Percentiles rank a stretch among this genome's conserved stretches.
Evolutionary conservation across 129 eudicot species (phyloP).

Genomic region (Flaveria ramosissima): DNA sequence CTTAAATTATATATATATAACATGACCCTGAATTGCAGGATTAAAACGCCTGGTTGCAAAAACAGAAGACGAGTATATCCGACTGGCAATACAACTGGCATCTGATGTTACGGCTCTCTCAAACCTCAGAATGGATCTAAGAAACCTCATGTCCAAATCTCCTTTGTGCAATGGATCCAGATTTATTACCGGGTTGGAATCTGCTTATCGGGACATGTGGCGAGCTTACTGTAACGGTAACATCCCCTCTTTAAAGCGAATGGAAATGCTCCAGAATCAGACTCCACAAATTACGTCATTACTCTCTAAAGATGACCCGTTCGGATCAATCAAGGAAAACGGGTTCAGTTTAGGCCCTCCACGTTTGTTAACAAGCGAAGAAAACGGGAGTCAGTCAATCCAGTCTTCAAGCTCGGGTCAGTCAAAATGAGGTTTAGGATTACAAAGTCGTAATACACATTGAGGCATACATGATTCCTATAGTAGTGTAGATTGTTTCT

Average conservation of each 20-base stretch:
- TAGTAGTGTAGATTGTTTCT: conserved; percentile 18
- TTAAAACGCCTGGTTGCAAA: conserved; percentile 70
- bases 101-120: conserved; percentile 70
- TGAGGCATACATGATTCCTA: conserved; percentile 22
- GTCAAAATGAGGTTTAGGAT: conserved; percentile 30
- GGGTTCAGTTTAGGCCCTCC: conserved; percentile 46
- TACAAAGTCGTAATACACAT: conserved; percentile 10
- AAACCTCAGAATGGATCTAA: conserved; percentile 66
- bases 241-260: conserved; percentile 66
- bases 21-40: conserved; percentile 47
- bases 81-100: conserved; percentile 71
- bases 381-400: conserved; percentile 42
- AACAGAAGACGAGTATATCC: conserved; percentile 85
- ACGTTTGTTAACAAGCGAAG: conserved; percentile 40
- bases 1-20: not conserved
- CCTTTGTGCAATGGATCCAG: conserved; percentile 81
- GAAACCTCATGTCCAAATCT: conserved; percentile 82
- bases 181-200: conserved; percentile 65
- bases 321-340: conserved; percentile 48
- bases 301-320: conserved; percentile 34
- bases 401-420: conserved; percentile 29
- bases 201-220: conserved; percentile 80
- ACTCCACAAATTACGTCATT: conserved; percentile 33
- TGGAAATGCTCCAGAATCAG: conserved; percentile 53
- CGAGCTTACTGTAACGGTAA: conserved; percentile 72